Percentiles rank a stretch among this genome's conserved stretches.
Conservation (phyloP, 2,329 filamentous ascomycete species). For the Aspergillus versicolor region DNA sequence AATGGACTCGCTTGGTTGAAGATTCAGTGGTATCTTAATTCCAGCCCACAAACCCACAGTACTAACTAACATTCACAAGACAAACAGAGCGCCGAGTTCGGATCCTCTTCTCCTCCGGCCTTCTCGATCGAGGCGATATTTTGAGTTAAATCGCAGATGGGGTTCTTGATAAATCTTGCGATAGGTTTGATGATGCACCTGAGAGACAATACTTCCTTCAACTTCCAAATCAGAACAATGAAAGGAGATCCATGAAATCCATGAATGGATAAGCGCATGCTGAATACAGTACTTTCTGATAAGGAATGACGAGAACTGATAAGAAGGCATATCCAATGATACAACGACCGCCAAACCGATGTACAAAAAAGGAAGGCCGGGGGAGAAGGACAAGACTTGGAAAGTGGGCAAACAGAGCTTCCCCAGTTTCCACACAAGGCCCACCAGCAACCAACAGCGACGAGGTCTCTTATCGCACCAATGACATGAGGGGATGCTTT, state of each 20-base stretch:
- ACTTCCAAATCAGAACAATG: slow-evolving; percentile 9
- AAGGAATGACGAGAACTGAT: neutral
- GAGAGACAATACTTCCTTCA: neutral
- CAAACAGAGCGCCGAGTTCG: neutral
- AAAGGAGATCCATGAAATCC: neutral
- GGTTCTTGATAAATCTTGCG: neutral
- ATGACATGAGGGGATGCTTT: slow-evolving; percentile 1
- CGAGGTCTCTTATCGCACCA: slow-evolving; percentile 5
- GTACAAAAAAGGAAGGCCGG: slow-evolving; percentile 22
- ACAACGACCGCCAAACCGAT: neutral
- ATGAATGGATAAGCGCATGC: neutral
- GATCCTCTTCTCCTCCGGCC: slow-evolving; percentile 9
- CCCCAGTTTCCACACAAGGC: neutral
- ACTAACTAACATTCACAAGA: neutral
- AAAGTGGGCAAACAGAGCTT: neutral
- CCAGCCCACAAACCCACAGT: neutral
- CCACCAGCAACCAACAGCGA: neutral
- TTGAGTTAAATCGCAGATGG: neutral
- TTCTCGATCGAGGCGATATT: slow-evolving; percentile 9
- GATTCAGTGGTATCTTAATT: neutral
- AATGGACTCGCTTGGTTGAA: neutral
- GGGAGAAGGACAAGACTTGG: slow-evolving; percentile 11
- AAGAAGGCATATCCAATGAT: neutral
- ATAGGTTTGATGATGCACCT: neutral
- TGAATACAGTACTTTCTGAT: neutral